Base-by-base conservation (phyloP, 805 yeast species). In the Grigorovia transvaalensis region DNA sequence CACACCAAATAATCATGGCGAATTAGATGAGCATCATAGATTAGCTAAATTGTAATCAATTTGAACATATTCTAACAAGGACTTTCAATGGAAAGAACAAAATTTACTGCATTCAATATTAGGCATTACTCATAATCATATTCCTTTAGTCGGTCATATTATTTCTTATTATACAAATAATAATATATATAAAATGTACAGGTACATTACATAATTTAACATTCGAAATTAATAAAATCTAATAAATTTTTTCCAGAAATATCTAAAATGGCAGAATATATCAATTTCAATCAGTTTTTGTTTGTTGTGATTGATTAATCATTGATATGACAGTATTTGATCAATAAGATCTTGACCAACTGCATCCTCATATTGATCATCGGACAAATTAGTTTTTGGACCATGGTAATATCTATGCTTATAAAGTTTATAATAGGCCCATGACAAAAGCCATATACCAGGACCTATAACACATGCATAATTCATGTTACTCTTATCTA, bases 401-500 rank as follows among this genome's bases (percentile, higher is more conserved):
- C 89, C 89, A 41, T 71, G 66, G 70, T 77, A 83, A 58, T 71
- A 67, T 54, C 74, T 76, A 56, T 74, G 76, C 20, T 81, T 84
- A 59, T 75, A 74, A 2, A 71, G 60, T 48, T 63, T 73, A 67
- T 77, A 82, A 60, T 82, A 82, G 0, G 74, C 48, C 54, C 75
- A 61, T 0, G 85, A 71, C 23, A 80, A 68, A 4, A 78, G 54
- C 85, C 86, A 80, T 15, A 77, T 74, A 23, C 81, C 81, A 23
- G 79, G 78, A 44, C 80, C 82, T 53, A 84, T 79, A 4, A 79
- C 87, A 60, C 77, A 75, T 1, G 88, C 80, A 62, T 85, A 85
- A 67, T 85, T 85, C 93, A 85, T 85, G 6, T 77, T 67, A 0
- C 66, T 65, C 51, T 70, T 71, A 12, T 59, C 54, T 3, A 66